Evolutionary conservation across 768 basidiomycete species (phyloP).

Genomic region (Leccinum subgranulosum): DNA sequence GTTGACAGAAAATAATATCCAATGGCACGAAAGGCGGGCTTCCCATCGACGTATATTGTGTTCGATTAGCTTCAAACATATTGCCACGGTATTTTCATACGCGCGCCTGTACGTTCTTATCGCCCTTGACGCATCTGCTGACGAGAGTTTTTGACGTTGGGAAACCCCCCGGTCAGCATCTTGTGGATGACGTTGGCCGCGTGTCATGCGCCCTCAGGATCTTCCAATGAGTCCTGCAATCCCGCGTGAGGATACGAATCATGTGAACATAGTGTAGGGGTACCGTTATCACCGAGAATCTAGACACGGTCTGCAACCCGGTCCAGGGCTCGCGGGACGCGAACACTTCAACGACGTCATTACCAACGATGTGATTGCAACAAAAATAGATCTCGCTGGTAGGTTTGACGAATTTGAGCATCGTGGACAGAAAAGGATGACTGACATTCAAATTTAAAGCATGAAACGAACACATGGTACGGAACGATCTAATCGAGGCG

Average conservation of each 20-base stretch:
- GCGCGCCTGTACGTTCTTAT: neutral
- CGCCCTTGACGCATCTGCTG: neutral
- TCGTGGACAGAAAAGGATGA: neutral
- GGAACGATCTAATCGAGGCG: neutral
- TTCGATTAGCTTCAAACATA: neutral
- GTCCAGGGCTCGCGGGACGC: neutral
- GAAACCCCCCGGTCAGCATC: neutral
- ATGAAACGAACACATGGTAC: neutral
- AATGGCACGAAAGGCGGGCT: neutral
- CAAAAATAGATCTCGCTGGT: neutral
- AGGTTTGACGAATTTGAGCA: neutral
- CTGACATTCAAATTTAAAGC: constrained; percentile 9
- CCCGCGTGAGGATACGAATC: neutral
- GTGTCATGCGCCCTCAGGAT: neutral
- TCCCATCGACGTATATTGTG: neutral
- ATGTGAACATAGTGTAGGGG: neutral
- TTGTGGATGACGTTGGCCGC: neutral
- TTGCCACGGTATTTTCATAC: neutral
- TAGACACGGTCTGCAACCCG: neutral
- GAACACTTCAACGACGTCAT: neutral
- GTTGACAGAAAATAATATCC: neutral
- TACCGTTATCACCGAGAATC: constrained; percentile 31
- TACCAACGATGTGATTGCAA: neutral
- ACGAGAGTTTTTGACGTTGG: neutral
- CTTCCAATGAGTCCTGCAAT: neutral